Evolutionary conservation across 139 green algal species (phyloP), one percentile per base, ranked within the genome.

Genomic region (Coelastrella sp.): DNA sequence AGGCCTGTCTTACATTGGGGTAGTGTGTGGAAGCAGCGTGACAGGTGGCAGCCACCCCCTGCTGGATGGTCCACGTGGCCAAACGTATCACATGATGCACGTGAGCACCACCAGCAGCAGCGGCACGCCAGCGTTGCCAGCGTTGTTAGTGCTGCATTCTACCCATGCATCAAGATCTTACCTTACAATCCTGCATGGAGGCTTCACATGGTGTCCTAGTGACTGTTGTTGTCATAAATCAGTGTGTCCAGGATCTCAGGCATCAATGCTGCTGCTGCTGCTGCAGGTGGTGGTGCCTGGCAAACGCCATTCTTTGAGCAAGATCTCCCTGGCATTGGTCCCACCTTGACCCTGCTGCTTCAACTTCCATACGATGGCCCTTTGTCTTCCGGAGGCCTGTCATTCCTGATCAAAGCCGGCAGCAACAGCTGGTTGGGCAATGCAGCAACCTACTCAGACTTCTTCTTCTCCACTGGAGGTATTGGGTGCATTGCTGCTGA

Each of bases 11-110:
- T 91, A 63, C 86, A 91, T 37, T 91, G 88, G 88, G 88, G 85
- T 51, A 88, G 75, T 27, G 60, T 79, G 3, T 19, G 25, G 25
- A 38, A 30, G 9, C n/a, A 73, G 53, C 81, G 85, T 4, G 64
- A 77, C 13, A 63, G 67, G 34, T 91, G 88, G 88, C 57, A 79
- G 63, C 69, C 79, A 17, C 88, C 88, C 6, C 85, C 85, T 8
- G 2, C 85, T 60, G 88, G 88, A 62, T 91, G 88, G 88, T 85
- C 87, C 34, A 91, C 88, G 0, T 73, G 69, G 40, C 88, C 88
- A 17, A 50, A 83, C 51, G 67, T 76, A 21, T 91, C 88, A 4
- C 35, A 85, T 30, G 57, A 78, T 41, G 85, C 77, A 64, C 80
- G 88, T 91, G 38, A 50, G 76, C 60, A 11, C 6, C 27, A 5